A percentile compares a stretch with the other conserved stretches of the same genome.
phyloP scores from a whole-genome alignment of 2,329 filamentous ascomycete genomes.

The Bipolaris cookei region DNA sequence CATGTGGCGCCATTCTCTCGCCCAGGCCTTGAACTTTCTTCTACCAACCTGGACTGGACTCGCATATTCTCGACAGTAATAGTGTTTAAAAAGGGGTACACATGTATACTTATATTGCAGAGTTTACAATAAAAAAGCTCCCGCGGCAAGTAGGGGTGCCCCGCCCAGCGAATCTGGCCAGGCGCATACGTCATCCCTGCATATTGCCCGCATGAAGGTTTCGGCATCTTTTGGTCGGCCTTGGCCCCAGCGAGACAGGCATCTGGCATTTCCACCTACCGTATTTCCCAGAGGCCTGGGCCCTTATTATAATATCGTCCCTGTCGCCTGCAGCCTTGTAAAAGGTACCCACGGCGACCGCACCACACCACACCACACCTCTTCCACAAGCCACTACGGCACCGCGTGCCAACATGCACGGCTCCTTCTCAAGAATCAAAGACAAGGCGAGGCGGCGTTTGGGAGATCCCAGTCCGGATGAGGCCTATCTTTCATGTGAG shows the following conservation, averaged over 20 bases:
- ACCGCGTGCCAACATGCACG: conserved; percentile 24
- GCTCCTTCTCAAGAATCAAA: conserved; percentile 31
- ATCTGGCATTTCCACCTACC: conserved; percentile 3
- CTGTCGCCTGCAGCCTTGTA: conserved; percentile 4
- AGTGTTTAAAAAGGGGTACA: neutral
- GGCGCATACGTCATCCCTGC: conserved; percentile 27
- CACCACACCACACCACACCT: conserved; percentile 3
- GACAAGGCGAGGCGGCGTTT: conserved; percentile 39
- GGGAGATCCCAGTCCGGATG: conserved; percentile 59
- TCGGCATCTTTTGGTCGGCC: conserved; percentile 12
- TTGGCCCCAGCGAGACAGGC: conserved; percentile 22
- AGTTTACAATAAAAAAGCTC: neutral
- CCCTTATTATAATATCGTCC: neutral
- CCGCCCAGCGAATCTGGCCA: conserved; percentile 17
- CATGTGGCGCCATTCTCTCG: no score
- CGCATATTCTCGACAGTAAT: no score
- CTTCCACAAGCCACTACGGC: neutral
- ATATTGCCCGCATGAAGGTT: conserved; percentile 10
- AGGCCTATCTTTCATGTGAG: conserved; percentile 74
- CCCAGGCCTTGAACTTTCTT: no score
- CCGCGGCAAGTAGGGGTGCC: conserved; percentile 1
- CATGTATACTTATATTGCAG: neutral
- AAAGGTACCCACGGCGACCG: conserved; percentile 1
- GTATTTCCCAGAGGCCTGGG: conserved; percentile 4
- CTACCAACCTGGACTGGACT: no score